phyloP scores from a whole-genome alignment of 164 flowering plant species.

The Magnolia sinica region DNA sequence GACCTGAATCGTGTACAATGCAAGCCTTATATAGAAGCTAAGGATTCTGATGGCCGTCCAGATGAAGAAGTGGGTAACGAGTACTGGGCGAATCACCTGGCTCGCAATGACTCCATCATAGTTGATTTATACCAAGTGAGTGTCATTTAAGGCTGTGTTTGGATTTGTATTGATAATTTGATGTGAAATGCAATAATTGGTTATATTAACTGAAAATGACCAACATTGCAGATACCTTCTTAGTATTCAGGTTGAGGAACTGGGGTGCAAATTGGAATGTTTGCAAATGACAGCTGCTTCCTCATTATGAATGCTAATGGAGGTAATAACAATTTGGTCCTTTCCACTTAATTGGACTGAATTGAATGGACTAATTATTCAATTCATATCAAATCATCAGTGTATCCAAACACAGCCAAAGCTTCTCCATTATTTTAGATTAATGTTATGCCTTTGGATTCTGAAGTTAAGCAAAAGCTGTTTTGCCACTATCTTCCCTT shows the following conservation, averaged over 20 bases:
- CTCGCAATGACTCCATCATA: conserved; percentile 84
- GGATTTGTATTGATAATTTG: not conserved
- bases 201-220: not conserved
- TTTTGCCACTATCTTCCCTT: too few relatives aligned
- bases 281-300: too few relatives aligned
- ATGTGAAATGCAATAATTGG: not conserved
- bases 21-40: conserved; percentile 83
- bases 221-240: not conserved
- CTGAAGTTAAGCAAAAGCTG: too few relatives aligned
- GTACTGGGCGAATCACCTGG: conserved; percentile 80
- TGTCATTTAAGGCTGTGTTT: conserved; percentile 1
- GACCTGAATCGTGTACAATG: conserved; percentile 86
- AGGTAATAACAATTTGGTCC: too few relatives aligned
- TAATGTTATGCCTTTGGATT: too few relatives aligned
- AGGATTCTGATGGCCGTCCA: conserved; percentile 68
- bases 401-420: too few relatives aligned
- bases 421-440: too few relatives aligned
- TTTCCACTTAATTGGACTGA: too few relatives aligned
- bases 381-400: too few relatives aligned
- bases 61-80: conserved; percentile 84
- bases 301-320: too few relatives aligned
- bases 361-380: too few relatives aligned
- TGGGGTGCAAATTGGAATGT: not conserved
- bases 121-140: conserved; percentile 88
- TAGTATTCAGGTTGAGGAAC: not conserved